Evolutionary conservation across 768 basidiomycete genomes (phyloP).

Genomic region (Peribolospora baueri): DNA sequence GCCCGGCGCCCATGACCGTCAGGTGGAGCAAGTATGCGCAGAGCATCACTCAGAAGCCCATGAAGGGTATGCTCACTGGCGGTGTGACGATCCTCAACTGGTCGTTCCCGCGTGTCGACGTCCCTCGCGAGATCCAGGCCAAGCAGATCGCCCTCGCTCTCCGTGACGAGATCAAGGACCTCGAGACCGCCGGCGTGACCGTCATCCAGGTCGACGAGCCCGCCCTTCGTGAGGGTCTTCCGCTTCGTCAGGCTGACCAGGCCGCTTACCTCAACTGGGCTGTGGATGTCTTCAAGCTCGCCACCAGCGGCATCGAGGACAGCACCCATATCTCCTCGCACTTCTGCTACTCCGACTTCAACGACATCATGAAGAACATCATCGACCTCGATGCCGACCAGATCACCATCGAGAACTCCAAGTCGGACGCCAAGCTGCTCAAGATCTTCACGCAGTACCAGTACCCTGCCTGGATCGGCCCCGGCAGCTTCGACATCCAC

Average conservation of each 20-base stretch:
- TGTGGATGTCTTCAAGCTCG: constrained; percentile 92
- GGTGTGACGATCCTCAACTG: constrained; percentile 98
- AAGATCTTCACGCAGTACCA: constrained; percentile 82
- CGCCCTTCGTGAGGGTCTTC: constrained; percentile 95
- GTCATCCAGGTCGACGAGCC: constrained; percentile 99
- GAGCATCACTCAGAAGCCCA: constrained; percentile 69
- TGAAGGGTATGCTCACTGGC: constrained; percentile 99
- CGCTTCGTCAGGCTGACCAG: constrained; percentile 91
- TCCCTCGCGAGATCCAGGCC: constrained; percentile 84
- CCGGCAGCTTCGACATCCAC: constrained; percentile 60
- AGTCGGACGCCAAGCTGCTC: constrained; percentile 94
- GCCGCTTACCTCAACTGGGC: constrained; percentile 91
- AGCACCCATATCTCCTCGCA: constrained; percentile 93
- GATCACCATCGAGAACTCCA: constrained; percentile 89
- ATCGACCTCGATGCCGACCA: constrained; percentile 92
- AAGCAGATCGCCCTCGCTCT: constrained; percentile 94
- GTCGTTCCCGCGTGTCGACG: constrained; percentile 99
- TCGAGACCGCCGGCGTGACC: constrained; percentile 67
- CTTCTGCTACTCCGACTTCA: constrained; percentile 98
- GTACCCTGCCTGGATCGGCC: constrained; percentile 92
- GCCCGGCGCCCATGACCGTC: constrained; percentile 78
- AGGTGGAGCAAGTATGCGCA: constrained; percentile 93
- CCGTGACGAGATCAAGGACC: constrained; percentile 91
- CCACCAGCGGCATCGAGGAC: constrained; percentile 86
- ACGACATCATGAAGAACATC: constrained; percentile 94